These are phyloP conservation scores for Glutinoglossum americanum DNA, from an alignment of 495 filamentous ascomycete species.

Conservation along the genomic window DNA sequence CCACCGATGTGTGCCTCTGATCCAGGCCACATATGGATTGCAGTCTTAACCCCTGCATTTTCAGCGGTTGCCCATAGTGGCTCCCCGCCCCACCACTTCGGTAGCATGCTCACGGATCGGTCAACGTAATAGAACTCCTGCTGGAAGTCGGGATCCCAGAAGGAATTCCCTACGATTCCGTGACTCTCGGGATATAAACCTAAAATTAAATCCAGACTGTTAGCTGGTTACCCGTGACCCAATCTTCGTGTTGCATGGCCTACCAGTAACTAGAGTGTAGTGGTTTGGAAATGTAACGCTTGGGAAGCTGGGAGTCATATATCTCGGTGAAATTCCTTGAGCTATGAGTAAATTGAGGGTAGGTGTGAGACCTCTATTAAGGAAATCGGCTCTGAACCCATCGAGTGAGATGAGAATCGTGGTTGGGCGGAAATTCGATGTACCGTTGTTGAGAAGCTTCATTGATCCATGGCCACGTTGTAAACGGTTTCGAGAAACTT, in stretches of 20 bases:
- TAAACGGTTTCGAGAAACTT: constrained; percentile 21
- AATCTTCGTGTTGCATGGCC: neutral
- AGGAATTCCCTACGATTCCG: constrained; percentile 82
- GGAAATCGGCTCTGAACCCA: constrained; percentile 91
- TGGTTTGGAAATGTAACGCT: constrained; percentile 98
- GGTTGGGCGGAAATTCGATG: constrained; percentile 66
- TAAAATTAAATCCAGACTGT: neutral
- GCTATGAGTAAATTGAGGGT: constrained; percentile 58
- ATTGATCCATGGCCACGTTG: constrained; percentile 17
- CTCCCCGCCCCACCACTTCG: constrained; percentile 86
- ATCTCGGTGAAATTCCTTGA: constrained; percentile 67
- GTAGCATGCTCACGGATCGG: constrained; percentile 43
- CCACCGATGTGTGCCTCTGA: constrained; percentile 58
- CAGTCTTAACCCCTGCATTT: constrained; percentile 46
- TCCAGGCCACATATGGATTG: constrained; percentile 97
- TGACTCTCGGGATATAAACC: constrained; percentile 85
- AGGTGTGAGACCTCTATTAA: constrained; percentile 64
- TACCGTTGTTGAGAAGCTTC: constrained; percentile 49
- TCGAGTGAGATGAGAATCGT: constrained; percentile 90
- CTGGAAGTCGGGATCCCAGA: constrained; percentile 59
- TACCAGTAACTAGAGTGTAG: constrained; percentile 62
- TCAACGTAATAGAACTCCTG: constrained; percentile 80
- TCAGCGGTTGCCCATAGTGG: constrained; percentile 89
- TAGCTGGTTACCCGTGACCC: neutral
- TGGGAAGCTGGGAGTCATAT: constrained; percentile 85